These are phyloP conservation scores for Cercospora canescens DNA, from an alignment of 2,329 filamentous ascomycete species.

Conservation along the genomic window DNA sequence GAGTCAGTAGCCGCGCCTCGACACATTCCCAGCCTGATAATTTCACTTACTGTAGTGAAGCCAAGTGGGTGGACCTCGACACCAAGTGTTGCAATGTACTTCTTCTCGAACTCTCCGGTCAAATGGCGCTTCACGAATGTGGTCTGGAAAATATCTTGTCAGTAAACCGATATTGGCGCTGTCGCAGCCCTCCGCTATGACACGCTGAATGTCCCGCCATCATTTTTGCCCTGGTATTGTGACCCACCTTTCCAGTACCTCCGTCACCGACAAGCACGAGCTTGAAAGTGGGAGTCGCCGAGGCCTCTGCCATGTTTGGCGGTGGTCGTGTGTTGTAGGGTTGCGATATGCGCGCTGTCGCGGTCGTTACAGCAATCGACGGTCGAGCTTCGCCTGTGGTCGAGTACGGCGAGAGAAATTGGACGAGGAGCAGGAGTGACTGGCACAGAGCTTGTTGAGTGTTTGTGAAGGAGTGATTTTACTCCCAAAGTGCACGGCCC, in stretches of 20 bases:
- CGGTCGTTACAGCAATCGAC: background rate
- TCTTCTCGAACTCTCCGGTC: conserved; percentile 99
- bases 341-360: conserved; percentile 2
- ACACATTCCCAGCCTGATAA: conserved; percentile 21
- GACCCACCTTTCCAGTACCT: conserved; percentile 94
- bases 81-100: conserved; percentile 99
- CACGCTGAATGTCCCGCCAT: background rate
- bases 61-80: conserved; percentile 98
- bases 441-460: conserved; percentile 7
- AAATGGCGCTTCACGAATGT: conserved; percentile 99
- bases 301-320: conserved; percentile 20
- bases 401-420: background rate
- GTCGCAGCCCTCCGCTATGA: background rate
- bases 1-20: conserved; percentile 5
- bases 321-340: conserved; percentile 11
- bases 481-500: conserved; percentile 1
- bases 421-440: background rate
- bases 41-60: conserved; percentile 84
- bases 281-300: conserved; percentile 82
- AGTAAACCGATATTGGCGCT: conserved; percentile 17
- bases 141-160: conserved; percentile 61
- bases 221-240: background rate
- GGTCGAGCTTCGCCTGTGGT: background rate
- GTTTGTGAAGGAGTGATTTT: conserved; percentile 6
- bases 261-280: conserved; percentile 99